Evolutionary conservation across 108 stramenopile species (phyloP), one percentile per base, ranked within the genome.

Genomic region (Nannochloropsis oceanica): DNA sequence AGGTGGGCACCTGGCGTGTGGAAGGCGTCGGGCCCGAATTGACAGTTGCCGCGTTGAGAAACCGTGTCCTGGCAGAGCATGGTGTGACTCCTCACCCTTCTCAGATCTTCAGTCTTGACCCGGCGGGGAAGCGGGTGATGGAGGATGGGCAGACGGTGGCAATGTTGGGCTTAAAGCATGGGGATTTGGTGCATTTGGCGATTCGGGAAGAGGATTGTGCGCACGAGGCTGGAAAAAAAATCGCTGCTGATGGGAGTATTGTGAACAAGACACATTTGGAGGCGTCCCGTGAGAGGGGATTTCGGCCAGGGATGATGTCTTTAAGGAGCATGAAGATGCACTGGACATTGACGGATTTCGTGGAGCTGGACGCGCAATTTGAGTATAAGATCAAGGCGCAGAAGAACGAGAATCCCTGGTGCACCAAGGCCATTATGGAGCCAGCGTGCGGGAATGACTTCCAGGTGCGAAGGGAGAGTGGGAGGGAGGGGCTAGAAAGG

Each of bases 271-370:
- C 83, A 20, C 89, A 87, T 73, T 87, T 87, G 59, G 89, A 90
- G 24, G 42, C 89, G 13, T 89, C 87, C 59, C 80, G 88, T 14
- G 90, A 87, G 46, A 59, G 84, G 9, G 92, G 93, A 26, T 99
- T 97, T 89, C 93, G 98, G 59, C 95, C 95, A 44, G 98, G 98
- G 14, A 94, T 95, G 93, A 84, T 97, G 90, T 90, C 96, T 44
- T 88, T 91, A 20, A 26, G 89, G 25, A 94, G 94, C 90, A 99
- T 99, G 93, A 99, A 99, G 89, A 99, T 96, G 96, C 91, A 94
- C 26, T 99, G 98, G 98, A 97, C 97, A 1, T 88, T 99, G 46
- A 89, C 92, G 42, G 97, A 99, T 87, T 99, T 99, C 89, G 90
- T 93, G 20, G 95, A 93, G 46, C 92, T 99, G 94, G 96, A 99